A percentile compares a stretch with the other conserved stretches of the same genome.
These are phyloP conservation scores for Voacanga thouarsii DNA, from an alignment of 257 asterid species.

Conservation along the genomic window DNA sequence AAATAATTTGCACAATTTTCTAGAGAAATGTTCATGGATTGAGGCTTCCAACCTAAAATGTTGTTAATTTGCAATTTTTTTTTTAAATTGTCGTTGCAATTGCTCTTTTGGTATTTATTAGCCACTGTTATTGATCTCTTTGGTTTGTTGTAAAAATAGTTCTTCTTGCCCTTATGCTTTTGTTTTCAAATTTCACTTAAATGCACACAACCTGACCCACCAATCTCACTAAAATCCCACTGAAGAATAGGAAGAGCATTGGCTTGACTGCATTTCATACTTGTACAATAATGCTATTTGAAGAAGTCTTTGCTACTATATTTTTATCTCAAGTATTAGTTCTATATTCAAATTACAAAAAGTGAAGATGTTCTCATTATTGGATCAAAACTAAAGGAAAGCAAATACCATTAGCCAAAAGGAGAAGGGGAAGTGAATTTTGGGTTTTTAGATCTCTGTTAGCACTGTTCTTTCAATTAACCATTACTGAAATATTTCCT, in stretches of 20 bases:
- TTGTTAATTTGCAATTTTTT: not conserved
- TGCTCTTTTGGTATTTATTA: too few relatives aligned
- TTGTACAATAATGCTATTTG: too few relatives aligned
- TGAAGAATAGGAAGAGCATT: too few relatives aligned
- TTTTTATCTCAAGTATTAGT: not conserved
- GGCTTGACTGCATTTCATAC: too few relatives aligned
- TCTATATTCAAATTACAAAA: constrained; percentile 17
- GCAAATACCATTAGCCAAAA: constrained; percentile 7
- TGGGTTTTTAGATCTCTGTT: not conserved
- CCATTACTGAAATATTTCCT: not conserved
- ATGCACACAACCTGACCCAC: too few relatives aligned
- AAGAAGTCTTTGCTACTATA: not conserved
- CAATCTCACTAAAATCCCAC: too few relatives aligned
- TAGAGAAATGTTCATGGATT: not conserved
- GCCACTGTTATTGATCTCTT: not conserved
- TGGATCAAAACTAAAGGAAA: constrained; percentile 16
- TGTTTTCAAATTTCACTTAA: not conserved
- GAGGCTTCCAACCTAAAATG: not conserved
- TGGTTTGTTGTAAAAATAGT: too few relatives aligned
- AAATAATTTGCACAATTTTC: not conserved
- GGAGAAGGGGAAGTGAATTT: constrained; percentile 5
- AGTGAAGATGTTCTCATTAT: constrained; percentile 36
- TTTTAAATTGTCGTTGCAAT: too few relatives aligned
- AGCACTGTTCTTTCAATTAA: not conserved
- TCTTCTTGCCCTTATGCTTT: not conserved